Conservation (phyloP, 306 rosid genomes). For the Trifolium fragiferum region DNA sequence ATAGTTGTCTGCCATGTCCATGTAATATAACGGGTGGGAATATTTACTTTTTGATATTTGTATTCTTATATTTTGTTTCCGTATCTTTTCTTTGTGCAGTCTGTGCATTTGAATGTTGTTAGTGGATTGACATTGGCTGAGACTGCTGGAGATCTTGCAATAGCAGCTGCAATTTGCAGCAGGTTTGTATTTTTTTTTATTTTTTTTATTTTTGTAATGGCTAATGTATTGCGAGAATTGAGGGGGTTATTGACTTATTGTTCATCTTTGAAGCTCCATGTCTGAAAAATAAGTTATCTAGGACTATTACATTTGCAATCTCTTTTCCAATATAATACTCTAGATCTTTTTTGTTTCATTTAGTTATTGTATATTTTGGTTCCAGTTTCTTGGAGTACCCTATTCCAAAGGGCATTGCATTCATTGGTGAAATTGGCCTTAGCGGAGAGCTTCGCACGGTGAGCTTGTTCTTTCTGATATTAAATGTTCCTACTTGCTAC, state of each 20-base stretch:
- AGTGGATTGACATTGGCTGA: slow-evolving; percentile 73
- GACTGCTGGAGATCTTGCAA: slow-evolving; percentile 96
- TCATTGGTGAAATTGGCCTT: slow-evolving; percentile 95
- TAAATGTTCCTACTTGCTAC: slow-evolving; percentile 13
- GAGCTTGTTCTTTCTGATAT: slow-evolving; percentile 42
- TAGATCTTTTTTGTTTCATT: slow-evolving; percentile 18
- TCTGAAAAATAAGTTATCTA: slow-evolving; percentile 24
- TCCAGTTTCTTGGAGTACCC: slow-evolving; percentile 90
- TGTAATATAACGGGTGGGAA: slow-evolving; percentile 19
- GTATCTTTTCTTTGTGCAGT: slow-evolving; percentile 52
- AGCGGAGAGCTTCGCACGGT: slow-evolving; percentile 95
- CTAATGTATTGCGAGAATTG: slow-evolving; percentile 13
- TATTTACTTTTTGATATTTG: slow-evolving; percentile 30
- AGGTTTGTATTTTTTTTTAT: slow-evolving; percentile 55
- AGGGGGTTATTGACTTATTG: slow-evolving; percentile 6
- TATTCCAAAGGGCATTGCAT: slow-evolving; percentile 75
- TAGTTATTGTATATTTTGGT: background rate
- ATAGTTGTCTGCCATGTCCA: slow-evolving; percentile 16
- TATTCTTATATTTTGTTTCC: background rate
- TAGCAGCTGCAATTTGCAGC: slow-evolving; percentile 98
- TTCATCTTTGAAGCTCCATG: slow-evolving; percentile 30
- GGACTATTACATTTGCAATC: background rate
- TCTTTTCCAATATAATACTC: slow-evolving; percentile 1
- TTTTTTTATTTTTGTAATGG: slow-evolving; percentile 36
- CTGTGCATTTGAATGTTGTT: slow-evolving; percentile 74